phyloP scores from a whole-genome alignment of 2,329 filamentous ascomycete genomes.

The Mycosphaerella sp. region DNA sequence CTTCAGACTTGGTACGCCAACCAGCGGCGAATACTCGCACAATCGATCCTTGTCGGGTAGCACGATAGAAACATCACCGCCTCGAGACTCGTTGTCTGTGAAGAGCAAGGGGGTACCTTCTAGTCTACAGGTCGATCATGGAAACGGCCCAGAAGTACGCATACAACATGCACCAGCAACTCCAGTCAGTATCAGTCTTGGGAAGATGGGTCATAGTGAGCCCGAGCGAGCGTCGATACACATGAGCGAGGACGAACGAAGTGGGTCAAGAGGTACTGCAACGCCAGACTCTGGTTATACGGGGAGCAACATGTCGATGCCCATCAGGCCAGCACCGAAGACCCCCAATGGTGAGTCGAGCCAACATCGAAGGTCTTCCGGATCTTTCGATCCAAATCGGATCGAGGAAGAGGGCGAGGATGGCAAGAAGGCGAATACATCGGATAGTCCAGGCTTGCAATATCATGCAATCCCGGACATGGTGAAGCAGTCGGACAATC shows the following conservation, averaged over 20 bases:
- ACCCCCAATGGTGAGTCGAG: constrained; percentile 3
- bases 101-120: constrained; percentile 15
- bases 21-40: constrained; percentile 12
- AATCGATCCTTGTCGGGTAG: constrained; percentile 15
- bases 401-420: constrained; percentile 29
- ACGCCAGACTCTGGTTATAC: constrained; percentile 24
- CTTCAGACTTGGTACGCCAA: constrained; percentile 14
- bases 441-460: constrained; percentile 42
- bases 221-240: constrained; percentile 29
- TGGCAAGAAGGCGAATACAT: constrained; percentile 23
- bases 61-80: constrained; percentile 18
- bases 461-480: constrained; percentile 45
- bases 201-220: constrained; percentile 26
- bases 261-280: constrained; percentile 17
- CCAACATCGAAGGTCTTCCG: constrained; percentile 22
- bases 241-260: constrained; percentile 14
- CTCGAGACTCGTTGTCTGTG: constrained; percentile 7
- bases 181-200: constrained; percentile 32
- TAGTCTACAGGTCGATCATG: constrained; percentile 3
- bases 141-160: constrained; percentile 25
- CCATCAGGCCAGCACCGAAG: constrained; percentile 2
- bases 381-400: constrained; percentile 14
- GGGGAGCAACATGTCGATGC: constrained; percentile 1
- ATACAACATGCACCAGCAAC: constrained; percentile 32
- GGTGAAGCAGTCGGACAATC: constrained; percentile 25